Percentiles rank a stretch among this genome's conserved stretches.
phyloP scores from a whole-genome alignment of 495 filamentous ascomycete species.

The Chaetomium tenue region DNA sequence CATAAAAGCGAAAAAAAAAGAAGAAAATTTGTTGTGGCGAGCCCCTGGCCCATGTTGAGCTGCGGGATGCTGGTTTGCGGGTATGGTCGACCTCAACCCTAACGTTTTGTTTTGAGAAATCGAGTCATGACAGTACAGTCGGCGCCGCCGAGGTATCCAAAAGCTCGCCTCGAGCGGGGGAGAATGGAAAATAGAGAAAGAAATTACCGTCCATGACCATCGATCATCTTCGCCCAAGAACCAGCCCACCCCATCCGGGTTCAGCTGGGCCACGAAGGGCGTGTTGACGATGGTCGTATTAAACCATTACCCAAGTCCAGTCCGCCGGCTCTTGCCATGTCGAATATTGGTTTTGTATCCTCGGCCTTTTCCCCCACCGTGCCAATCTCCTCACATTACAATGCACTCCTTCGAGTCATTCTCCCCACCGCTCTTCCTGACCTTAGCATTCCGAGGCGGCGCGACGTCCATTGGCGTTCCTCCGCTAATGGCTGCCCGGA shows the following conservation, averaged over 20 bases:
- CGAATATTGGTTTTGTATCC: slow-evolving; percentile 1
- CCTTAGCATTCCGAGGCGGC: slow-evolving; percentile 48
- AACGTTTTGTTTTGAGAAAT: not conserved
- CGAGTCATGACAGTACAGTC: slow-evolving; percentile 1
- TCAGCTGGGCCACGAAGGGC: not conserved
- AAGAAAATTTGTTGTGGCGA: not conserved
- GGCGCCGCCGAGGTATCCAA: slow-evolving; percentile 12
- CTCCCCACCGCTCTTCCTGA: slow-evolving; percentile 47
- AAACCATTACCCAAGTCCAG: slow-evolving; percentile 17
- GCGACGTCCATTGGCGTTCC: slow-evolving; percentile 56
- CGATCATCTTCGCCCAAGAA: not conserved
- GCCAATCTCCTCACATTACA: slow-evolving; percentile 52
- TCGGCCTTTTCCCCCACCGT: not conserved
- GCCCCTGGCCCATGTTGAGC: not conserved
- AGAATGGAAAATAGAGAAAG: not conserved
- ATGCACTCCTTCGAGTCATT: slow-evolving; percentile 57
- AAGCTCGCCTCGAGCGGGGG: slow-evolving; percentile 1
- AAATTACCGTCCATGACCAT: not conserved
- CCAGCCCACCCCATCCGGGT: not conserved
- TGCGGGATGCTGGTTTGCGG: not conserved
- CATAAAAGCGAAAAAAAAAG: not conserved
- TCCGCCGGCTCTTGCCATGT: not conserved
- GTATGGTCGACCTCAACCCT: not conserved
- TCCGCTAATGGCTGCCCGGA: slow-evolving; percentile 80
- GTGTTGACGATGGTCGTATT: slow-evolving; percentile 15